phyloP scores from a whole-genome alignment of 768 basidiomycete genomes.

The Amanita inopinata region DNA sequence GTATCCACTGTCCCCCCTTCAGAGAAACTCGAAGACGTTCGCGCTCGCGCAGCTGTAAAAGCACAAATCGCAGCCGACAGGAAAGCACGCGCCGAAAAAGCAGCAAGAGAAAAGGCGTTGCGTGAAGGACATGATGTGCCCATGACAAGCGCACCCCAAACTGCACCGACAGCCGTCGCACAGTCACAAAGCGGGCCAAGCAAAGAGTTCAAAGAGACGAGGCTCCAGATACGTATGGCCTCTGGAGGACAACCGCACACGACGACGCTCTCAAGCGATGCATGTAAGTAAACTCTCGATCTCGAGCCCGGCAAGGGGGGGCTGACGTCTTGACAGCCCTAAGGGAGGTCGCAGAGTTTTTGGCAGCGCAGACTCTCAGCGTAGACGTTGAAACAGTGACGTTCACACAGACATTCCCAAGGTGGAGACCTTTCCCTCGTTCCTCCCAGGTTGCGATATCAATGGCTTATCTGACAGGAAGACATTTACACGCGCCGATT shows the following conservation, averaged over 20 bases:
- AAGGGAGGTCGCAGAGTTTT: conserved; percentile 76
- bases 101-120: conserved; percentile 84
- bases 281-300: conserved; percentile 38
- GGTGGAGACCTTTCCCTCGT: conserved; percentile 39
- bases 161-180: conserved; percentile 26
- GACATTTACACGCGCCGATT: conserved; percentile 62
- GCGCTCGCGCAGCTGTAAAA: conserved; percentile 78
- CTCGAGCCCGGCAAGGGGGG: too few species aligned
- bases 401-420: conserved; percentile 77
- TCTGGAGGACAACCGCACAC: conserved; percentile 75
- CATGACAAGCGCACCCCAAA: conserved; percentile 17
- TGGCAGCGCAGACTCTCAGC: conserved; percentile 62
- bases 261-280: conserved; percentile 70
- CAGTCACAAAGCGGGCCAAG: conserved; percentile 34
- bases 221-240: conserved; percentile 83
- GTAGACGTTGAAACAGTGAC: conserved; percentile 73
- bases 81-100: conserved; percentile 76
- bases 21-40: conserved; percentile 89
- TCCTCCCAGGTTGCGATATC: too few species aligned
- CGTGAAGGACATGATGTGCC: conserved; percentile 58
- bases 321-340: conserved; percentile 58
- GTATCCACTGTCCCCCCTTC: conserved; percentile 1
- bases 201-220: conserved; percentile 77
- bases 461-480: conserved; percentile 54
- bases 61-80: conserved; percentile 96